A percentile compares a stretch with the other conserved stretches of the same genome.
Evolutionary conservation across 495 filamentous ascomycete genomes (phyloP).

Genomic region (Cladorrhinum samala): DNA sequence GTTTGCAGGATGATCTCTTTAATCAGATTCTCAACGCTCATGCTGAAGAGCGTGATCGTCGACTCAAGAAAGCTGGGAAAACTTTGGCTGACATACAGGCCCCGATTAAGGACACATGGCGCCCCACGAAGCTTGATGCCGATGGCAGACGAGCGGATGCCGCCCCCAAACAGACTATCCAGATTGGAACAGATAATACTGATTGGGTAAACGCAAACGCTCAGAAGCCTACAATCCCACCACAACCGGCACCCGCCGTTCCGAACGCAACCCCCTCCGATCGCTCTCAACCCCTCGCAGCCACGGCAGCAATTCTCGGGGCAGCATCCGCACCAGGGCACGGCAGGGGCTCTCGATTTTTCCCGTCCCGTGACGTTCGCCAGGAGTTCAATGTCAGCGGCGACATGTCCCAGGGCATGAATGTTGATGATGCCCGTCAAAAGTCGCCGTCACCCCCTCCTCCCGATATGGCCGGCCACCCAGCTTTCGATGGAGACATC

Average conservation of each 20-base stretch:
- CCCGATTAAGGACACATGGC: slow-evolving; percentile 60
- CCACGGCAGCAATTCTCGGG: slow-evolving; percentile 16
- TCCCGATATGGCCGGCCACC: slow-evolving; percentile 63
- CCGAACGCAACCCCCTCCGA: slow-evolving; percentile 15
- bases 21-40: slow-evolving; percentile 20
- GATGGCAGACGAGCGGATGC: slow-evolving; percentile 25
- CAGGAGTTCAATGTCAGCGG: too few species aligned
- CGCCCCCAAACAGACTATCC: slow-evolving; percentile 19
- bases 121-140: slow-evolving; percentile 48
- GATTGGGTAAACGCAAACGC: slow-evolving; percentile 18
- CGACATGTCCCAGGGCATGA: background rate
- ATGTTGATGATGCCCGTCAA: slow-evolving; percentile 22
- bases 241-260: slow-evolving; percentile 9
- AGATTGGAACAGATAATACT: slow-evolving; percentile 21
- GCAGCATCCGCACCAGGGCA: slow-evolving; percentile 8
- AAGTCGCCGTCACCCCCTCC: slow-evolving; percentile 65
- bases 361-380: slow-evolving; percentile 41
- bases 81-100: slow-evolving; percentile 31
- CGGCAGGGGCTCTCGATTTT: slow-evolving; percentile 49
- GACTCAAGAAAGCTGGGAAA: slow-evolving; percentile 24
- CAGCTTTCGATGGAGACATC: slow-evolving; percentile 61
- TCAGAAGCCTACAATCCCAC: slow-evolving; percentile 8
- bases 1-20: slow-evolving; percentile 22
- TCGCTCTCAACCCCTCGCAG: slow-evolving; percentile 8
- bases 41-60: slow-evolving; percentile 23